Base-by-base conservation (phyloP, 2,329 filamentous ascomycete species). In the Cladophialophora chaetospira region DNA sequence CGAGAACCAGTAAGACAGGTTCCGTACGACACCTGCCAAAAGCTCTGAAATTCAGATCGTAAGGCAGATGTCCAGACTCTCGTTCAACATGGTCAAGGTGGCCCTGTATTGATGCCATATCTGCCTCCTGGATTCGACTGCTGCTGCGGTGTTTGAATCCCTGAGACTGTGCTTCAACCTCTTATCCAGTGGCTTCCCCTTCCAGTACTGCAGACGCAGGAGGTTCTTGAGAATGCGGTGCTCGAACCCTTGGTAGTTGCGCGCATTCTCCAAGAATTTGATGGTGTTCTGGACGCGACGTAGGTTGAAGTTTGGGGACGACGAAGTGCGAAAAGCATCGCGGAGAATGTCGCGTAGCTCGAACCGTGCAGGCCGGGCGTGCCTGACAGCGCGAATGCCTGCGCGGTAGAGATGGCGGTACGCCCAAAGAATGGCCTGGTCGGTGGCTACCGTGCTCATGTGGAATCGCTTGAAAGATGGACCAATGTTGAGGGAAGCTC, bases 401-500 rank as follows among this genome's bases (percentile, higher is more conserved):
- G 77, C 74, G 23, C 80, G 77, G 63, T 81, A 82, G 38, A 87
- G 72, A 53, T 79, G 75, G 57, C 84, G 80, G 67, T 87, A 87
- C 49, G 81, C 80, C 63, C 75, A 73, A 54, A 80, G 53, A 44
- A 84, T 28, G 33, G 35, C n/a, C 21, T 51, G 35, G n/a, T 40
- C 26, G 11, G 15, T 6, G 25, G 26, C n/a, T 19, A 33, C 21
- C 15, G 25, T 17, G 35, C 15, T 43, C 48, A 51, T 51, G 6
- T 29, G 36, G 48, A 43, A 28, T 13, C 10, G 3, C 2, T 19
- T 5, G 42, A 6, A 44, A 21, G 19, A 26, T 15, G 4, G 13
- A 5, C 1, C 15, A n/a, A n/a, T 1, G 4, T 28, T 19, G 36
- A 40, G 17, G 6, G 15, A 40, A 1, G 13, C n/a, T 40, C 11